Evolutionary conservation across 2,329 filamentous ascomycete genomes (phyloP).

Genomic region (Parastagonospora nodorum): DNA sequence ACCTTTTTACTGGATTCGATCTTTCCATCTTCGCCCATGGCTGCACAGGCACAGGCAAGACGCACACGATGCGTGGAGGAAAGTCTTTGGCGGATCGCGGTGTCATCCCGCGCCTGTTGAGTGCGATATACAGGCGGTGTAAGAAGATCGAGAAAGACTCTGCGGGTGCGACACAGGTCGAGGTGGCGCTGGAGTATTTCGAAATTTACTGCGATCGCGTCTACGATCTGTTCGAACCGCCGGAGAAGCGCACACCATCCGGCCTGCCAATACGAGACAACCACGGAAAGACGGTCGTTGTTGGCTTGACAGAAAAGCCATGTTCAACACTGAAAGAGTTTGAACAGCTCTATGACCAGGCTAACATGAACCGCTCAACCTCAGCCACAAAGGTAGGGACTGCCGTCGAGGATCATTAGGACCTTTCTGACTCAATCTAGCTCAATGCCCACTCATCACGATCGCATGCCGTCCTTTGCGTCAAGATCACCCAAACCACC

Average conservation of each 20-base stretch:
- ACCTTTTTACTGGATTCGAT: conserved; percentile 80
- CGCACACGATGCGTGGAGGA: conserved; percentile 93
- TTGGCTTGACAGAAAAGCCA: conserved; percentile 80
- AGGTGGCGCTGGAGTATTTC: conserved; percentile 85
- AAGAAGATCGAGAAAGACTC: conserved; percentile 86
- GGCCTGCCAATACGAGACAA: conserved; percentile 85
- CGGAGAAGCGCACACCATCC: conserved; percentile 80
- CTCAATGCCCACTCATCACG: conserved; percentile 89
- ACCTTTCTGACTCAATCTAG: conserved; percentile 38
- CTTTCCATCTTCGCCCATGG: conserved; percentile 88
- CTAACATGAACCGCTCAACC: conserved; percentile 87
- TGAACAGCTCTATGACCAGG: conserved; percentile 85
- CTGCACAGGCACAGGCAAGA: conserved; percentile 92
- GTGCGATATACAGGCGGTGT: conserved; percentile 80
- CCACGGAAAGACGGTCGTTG: conserved; percentile 83
- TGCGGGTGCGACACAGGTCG: conserved; percentile 69
- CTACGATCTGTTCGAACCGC: conserved; percentile 85
- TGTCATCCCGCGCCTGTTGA: conserved; percentile 83
- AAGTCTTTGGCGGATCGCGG: conserved; percentile 84
- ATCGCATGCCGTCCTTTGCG: conserved; percentile 87
- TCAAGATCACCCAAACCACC: conserved; percentile 81
- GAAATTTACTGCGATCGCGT: conserved; percentile 98
- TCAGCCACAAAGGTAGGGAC: conserved; percentile 74
- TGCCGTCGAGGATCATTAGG: not conserved
- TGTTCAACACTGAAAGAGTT: conserved; percentile 90